Evolutionary conservation across 306 rosid genomes (phyloP), one percentile per base, ranked within the genome.

Genomic region (Quercus alba): DNA sequence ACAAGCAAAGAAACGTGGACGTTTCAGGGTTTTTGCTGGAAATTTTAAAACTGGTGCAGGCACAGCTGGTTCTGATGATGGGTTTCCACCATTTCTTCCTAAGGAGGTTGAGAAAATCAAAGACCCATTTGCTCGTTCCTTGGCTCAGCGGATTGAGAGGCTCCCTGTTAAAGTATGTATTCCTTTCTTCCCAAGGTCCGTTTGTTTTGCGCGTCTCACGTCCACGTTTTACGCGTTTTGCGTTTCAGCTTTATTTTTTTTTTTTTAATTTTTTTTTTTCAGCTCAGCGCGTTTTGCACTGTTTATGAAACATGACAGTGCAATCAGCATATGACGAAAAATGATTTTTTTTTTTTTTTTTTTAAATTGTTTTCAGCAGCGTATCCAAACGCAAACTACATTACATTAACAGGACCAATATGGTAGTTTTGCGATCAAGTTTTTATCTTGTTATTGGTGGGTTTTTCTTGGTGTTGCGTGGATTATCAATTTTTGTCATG

Each of bases 41-140:
- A 52, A 10, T 26, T 9, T 56, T 38, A 52, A 19, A 35, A 56
- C 21, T n/a, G 26, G 31, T 5, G 78, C 73, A 30, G 77, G 75
- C 9, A 78, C 58, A 26, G 72, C 67, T 11, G 70, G 58, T 10
- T 3, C 44, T 1, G 86, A 82, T 71, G 75, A 75, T 25, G 79
- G 67, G 2, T 93, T 94, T 74, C 97, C 99, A 76, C 84, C 97
- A 5, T 94, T 94, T 77, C 97, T 94, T 31, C 98, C 98, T 11
- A 88, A 89, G 56, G 76, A 91, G 68, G 87, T 94, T 20, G 76
- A 92, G 52, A 52, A 46, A 38, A 89, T 94, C 87, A 92, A 82
- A 80, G 98, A 94, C 87, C 86, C 90, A 15, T 88, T 85, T 30
- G 93, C 97, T 20, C 83, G 92, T 66, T 89, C 76, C 56, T 91